Conservation (phyloP, 176 grass and related monocot genomes). For the Aegilops tauschii region DNA sequence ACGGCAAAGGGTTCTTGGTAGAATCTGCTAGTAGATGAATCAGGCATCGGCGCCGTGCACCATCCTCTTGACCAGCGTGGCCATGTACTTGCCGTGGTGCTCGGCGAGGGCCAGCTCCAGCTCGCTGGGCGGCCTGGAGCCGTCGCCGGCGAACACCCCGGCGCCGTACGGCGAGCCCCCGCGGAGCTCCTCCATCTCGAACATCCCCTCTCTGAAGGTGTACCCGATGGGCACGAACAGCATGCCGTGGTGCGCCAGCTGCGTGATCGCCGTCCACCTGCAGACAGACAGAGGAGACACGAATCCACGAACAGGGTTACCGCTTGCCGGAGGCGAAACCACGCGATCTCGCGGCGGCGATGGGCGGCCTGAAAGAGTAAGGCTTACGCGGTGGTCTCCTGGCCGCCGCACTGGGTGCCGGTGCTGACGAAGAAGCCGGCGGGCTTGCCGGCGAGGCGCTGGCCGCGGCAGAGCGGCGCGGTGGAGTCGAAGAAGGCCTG, state of each 20-base stretch:
- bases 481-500: conserved; percentile 58
- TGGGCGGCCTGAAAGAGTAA: too few species aligned
- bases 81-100: conserved; percentile 73
- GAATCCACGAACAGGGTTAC: neutral
- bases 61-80: conserved; percentile 51
- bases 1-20: neutral
- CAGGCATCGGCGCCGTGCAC: conserved; percentile 5
- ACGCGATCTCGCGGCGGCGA: neutral
- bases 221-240: conserved; percentile 63
- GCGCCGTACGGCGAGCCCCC: conserved; percentile 60
- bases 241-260: conserved; percentile 65
- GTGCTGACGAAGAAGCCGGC: conserved; percentile 58
- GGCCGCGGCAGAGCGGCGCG: conserved; percentile 29
- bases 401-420: conserved; percentile 50
- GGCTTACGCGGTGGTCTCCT: conserved; percentile 61
- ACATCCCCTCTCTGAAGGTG: conserved; percentile 55
- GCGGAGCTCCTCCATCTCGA: conserved; percentile 53
- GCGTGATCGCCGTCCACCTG: conserved; percentile 65
- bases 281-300: neutral
- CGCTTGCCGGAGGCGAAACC: neutral
- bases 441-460: conserved; percentile 49
- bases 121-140: conserved; percentile 43
- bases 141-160: conserved; percentile 53
- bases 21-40: neutral
- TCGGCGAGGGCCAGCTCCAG: conserved; percentile 53